phyloP scores from a whole-genome alignment of 306 rosid species.

The Pachyrhizus erosus region DNA sequence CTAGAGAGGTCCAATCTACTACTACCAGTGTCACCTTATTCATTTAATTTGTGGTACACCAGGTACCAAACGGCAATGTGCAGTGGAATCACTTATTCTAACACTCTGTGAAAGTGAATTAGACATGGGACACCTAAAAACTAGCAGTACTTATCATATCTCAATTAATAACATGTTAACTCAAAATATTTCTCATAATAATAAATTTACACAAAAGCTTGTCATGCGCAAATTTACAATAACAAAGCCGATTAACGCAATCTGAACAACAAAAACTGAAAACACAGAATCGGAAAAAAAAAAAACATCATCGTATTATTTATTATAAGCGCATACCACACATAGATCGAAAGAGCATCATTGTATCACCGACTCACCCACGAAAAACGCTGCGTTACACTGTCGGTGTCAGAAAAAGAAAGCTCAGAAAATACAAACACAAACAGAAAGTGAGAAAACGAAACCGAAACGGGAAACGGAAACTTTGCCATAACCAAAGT shows the following conservation, averaged over 20 bases:
- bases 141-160: not conserved
- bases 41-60: too few species aligned
- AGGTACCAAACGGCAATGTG: too few species aligned
- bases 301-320: not conserved
- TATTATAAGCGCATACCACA: not conserved
- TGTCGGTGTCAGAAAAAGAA: slow-evolving; percentile 44
- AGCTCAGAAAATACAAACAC: not conserved
- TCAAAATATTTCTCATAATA: too few species aligned
- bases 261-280: not conserved
- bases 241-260: not conserved
- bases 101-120: too few species aligned
- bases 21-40: not conserved
- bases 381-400: slow-evolving; percentile 38
- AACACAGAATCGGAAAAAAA: slow-evolving; percentile 9
- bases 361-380: slow-evolving; percentile 27
- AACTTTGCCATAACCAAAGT: slow-evolving; percentile 40
- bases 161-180: not conserved
- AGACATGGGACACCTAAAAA: not conserved
- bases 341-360: not conserved
- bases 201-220: too few species aligned
- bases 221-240: not conserved
- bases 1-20: not conserved
- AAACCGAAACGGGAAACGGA: slow-evolving; percentile 17
- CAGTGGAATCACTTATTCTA: too few species aligned
- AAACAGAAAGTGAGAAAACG: not conserved